Conservation (phyloP, 2,329 filamentous ascomycete species). For the Aspergillus neoniger region DNA sequence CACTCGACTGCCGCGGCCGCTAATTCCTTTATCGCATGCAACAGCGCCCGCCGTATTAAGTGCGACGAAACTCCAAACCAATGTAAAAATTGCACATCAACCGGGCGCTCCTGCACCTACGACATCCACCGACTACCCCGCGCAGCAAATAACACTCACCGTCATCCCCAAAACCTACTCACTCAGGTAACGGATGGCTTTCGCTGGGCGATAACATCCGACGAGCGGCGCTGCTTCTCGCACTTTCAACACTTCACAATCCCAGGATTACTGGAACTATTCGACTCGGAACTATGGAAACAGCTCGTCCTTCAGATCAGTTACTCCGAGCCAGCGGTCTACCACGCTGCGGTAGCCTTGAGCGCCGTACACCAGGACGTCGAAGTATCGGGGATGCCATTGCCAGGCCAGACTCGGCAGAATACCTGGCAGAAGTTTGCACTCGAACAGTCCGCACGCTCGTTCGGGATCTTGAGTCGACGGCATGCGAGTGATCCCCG, state of each 20-base stretch:
- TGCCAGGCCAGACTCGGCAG: neutral
- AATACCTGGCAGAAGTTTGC: conserved; percentile 9
- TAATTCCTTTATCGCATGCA: neutral
- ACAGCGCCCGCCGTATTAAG: neutral
- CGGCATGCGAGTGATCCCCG: conserved; percentile 4
- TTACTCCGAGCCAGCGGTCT: conserved; percentile 8
- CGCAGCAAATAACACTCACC: neutral
- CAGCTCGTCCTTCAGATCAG: conserved; percentile 2
- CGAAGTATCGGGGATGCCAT: neutral
- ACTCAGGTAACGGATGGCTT: neutral
- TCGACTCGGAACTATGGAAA: neutral
- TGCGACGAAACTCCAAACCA: conserved; percentile 2
- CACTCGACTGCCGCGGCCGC: neutral
- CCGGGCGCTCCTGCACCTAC: conserved; percentile 3
- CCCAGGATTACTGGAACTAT: neutral
- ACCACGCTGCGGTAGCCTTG: conserved; percentile 7
- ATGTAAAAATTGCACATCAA: conserved; percentile 9
- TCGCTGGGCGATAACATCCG: neutral
- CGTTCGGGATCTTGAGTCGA: neutral
- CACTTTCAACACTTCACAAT: conserved; percentile 9
- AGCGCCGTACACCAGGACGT: conserved; percentile 8
- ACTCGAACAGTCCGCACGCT: conserved; percentile 6
- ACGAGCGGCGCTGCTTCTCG: conserved; percentile 10
- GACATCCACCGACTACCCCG: conserved; percentile 1
- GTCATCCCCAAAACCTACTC: too few species aligned